Conservation (phyloP, 768 basidiomycete species). For the Suillus paluster region DNA sequence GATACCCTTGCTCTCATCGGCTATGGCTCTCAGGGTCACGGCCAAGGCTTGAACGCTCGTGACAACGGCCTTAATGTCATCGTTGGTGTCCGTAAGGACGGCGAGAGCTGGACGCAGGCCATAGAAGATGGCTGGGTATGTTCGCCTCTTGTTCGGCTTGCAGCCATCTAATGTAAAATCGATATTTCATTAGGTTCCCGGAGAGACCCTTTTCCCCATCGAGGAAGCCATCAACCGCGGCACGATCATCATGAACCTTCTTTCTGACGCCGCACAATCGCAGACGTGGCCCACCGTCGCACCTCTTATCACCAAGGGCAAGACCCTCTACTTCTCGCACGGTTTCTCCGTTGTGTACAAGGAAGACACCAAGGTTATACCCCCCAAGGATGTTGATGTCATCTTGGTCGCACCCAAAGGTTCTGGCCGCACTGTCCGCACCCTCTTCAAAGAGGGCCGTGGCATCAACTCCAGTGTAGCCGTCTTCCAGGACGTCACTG, state of each 20-base stretch:
- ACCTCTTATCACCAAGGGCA: constrained; percentile 98
- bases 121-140: constrained; percentile 93
- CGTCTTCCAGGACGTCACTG: constrained; percentile 97
- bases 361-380: constrained; percentile 93
- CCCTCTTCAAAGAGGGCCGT: constrained; percentile 99
- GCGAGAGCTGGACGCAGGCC: constrained; percentile 97
- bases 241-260: constrained; percentile 99
- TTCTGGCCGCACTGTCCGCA: constrained; percentile 97
- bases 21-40: constrained; percentile 98
- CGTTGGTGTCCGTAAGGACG: constrained; percentile 95
- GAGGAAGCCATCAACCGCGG: constrained; percentile 96
- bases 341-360: constrained; percentile 99
- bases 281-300: constrained; percentile 89
- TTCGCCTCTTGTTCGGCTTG: constrained; percentile 13
- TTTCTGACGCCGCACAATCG: constrained; percentile 99
- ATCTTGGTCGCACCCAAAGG: constrained; percentile 99
- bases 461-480: constrained; percentile 96
- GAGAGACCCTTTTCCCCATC: constrained; percentile 97
- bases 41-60: constrained; percentile 97
- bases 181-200: constrained; percentile 67
- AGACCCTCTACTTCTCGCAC: constrained; percentile 99
- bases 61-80: constrained; percentile 99
- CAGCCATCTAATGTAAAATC: background rate
- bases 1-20: constrained; percentile 99
- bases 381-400: constrained; percentile 94